phyloP scores from a whole-genome alignment of 2,329 filamentous ascomycete species.

The Teratosphaeria gauchensis region DNA sequence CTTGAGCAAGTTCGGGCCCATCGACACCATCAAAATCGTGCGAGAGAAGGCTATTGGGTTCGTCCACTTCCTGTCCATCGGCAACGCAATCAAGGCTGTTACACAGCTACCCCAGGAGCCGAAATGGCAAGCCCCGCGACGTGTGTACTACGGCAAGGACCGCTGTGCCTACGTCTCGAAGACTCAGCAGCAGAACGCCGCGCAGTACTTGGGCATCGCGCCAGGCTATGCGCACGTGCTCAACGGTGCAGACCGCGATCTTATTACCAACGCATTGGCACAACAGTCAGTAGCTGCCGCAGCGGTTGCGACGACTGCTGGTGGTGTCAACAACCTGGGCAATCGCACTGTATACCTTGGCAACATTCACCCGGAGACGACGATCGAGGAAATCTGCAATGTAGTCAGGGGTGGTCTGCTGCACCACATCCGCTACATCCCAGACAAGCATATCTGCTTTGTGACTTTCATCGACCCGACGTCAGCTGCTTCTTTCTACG shows the following conservation, averaged over 20 bases:
- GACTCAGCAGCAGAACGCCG: slow-evolving; percentile 98
- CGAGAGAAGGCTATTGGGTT: slow-evolving; percentile 97
- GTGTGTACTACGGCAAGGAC: slow-evolving; percentile 98
- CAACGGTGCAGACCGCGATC: slow-evolving; percentile 87
- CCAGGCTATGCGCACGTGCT: slow-evolving; percentile 94
- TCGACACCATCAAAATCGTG: slow-evolving; percentile 96
- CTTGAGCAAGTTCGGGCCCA: slow-evolving; percentile 87
- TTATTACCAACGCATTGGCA: slow-evolving; percentile 91
- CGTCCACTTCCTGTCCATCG: slow-evolving; percentile 93
- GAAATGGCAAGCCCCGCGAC: slow-evolving; percentile 91
- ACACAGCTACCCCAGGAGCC: slow-evolving; percentile 90
- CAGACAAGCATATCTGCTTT: slow-evolving; percentile 99
- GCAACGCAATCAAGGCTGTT: slow-evolving; percentile 96
- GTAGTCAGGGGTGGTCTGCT: slow-evolving; percentile 90
- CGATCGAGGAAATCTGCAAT: slow-evolving; percentile 98
- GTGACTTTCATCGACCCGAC: slow-evolving; percentile 99
- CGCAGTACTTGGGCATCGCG: slow-evolving; percentile 93
- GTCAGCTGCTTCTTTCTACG: slow-evolving; percentile 94
- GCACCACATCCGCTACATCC: slow-evolving; percentile 97
- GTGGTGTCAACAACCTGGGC: slow-evolving; percentile 92
- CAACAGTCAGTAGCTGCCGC: slow-evolving; percentile 97
- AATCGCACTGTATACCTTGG: slow-evolving; percentile 97
- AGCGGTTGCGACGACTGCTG: slow-evolving; percentile 90
- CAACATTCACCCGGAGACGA: slow-evolving; percentile 98
- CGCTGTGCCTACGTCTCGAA: slow-evolving; percentile 97